Base-by-base conservation (phyloP, 176 grass and related monocot genomes). In the Carex scoparia region DNA sequence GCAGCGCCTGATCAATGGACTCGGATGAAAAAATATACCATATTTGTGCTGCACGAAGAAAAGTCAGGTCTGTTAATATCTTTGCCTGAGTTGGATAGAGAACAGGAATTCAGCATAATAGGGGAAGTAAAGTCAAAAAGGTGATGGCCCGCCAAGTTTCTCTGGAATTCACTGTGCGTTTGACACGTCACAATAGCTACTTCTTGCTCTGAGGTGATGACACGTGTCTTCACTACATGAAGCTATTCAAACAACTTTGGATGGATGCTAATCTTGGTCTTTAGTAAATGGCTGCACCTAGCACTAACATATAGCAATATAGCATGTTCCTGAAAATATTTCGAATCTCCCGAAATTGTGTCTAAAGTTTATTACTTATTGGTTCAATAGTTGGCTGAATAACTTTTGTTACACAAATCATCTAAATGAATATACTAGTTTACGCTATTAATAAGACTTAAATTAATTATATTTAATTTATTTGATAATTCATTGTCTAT, bases 241-340 rank as follows among this genome's bases (percentile, higher is more conserved):
- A 51, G 40, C n/a, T 40, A 56, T 55, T 28, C 23, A 23, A 23
- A 23, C 23, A 40, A 40, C 38, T 49, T 57, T 57, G 16, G 28
- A 80, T 37, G 32, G 13, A 38, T 16, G 53, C 58, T 81, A 12
- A 60, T 80, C 35, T 61, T 40, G 23, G 35, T 80, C 77, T 37
- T 81, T 42, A 40, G 18, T 62, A 81, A 80, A 80, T 62, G 28
- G 32, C 35, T 81, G 32, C 58, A 81, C 56, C 78, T 1, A 40
- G 16, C 16, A 10, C 7, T 40, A 40, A 40, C 38, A 15, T 35
- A 35, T 35, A 35, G 2, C 33, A 40, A 40, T 4, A 15, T 54
- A 33, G 3, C 6, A 3, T 79, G 86, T 84, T 46, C 86, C 83
- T 91, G 83, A 62, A 58, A 84, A 58, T 80, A 72, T 80, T 75